These are phyloP conservation scores for Rugonectria rugulosa DNA, from an alignment of 2,329 filamentous ascomycete species.

Conservation along the genomic window DNA sequence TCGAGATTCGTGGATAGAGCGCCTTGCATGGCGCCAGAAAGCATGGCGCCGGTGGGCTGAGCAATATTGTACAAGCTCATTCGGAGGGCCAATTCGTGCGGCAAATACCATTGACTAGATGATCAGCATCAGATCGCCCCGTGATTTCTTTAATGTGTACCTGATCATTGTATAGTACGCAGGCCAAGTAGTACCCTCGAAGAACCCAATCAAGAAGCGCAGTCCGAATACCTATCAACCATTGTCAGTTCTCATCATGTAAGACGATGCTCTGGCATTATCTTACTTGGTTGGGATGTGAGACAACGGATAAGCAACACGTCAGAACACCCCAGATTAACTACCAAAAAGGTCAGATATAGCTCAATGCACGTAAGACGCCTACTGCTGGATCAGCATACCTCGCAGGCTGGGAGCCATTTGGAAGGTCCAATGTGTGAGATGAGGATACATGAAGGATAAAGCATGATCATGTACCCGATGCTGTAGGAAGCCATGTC, in stretches of 20 bases:
- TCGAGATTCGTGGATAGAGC: conserved; percentile 15
- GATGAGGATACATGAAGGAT: conserved; percentile 18
- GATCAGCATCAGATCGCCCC: not conserved
- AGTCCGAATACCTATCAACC: not conserved
- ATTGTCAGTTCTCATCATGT: too few species aligned
- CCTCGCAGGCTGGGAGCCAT: conserved; percentile 18
- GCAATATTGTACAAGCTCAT: conserved; percentile 24
- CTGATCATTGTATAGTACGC: conserved; percentile 25
- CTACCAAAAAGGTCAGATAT: not conserved
- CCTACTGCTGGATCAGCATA: not conserved
- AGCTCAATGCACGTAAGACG: too few species aligned
- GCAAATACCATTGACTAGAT: conserved; percentile 12
- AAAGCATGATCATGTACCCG: conserved; percentile 23
- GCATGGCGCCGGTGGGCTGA: conserved; percentile 19
- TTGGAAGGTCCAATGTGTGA: conserved; percentile 19
- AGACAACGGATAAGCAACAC: not conserved
- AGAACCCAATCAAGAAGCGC: not conserved
- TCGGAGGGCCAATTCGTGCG: conserved; percentile 13
- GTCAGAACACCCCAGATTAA: conserved; percentile 9
- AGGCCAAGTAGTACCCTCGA: conserved; percentile 8
- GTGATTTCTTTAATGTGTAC: too few species aligned
- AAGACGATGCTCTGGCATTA: too few species aligned
- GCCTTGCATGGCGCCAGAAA: conserved; percentile 22
- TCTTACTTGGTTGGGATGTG: conserved; percentile 3
- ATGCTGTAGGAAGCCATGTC: conserved; percentile 1